Conservation (phyloP, 148 eudicot species). For the Rhododendron mucronatum region DNA sequence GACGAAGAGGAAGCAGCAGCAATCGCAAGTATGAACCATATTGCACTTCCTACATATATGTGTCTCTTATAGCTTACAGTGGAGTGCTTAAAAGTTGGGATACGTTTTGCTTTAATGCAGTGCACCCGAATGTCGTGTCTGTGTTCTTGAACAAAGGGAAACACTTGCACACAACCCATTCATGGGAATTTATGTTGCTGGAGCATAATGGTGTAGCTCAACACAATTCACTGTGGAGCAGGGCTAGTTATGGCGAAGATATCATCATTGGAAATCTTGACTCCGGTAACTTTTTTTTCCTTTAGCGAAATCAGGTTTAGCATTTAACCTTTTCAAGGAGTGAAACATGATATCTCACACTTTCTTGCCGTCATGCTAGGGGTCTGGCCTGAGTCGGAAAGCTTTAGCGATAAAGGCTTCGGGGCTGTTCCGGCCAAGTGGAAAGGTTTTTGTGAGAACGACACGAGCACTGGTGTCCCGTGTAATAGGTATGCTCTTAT, state of each 20-base stretch:
- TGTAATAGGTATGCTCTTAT: slow-evolving; percentile 47
- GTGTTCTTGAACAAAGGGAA: slow-evolving; percentile 41
- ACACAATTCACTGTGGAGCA: slow-evolving; percentile 30
- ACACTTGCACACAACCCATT: slow-evolving; percentile 58
- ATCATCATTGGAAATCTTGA: slow-evolving; percentile 67
- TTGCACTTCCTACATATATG: neutral
- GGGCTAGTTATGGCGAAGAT: slow-evolving; percentile 49
- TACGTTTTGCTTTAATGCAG: slow-evolving; percentile 19
- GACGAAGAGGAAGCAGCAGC: slow-evolving; percentile 51
- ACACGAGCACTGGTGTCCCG: slow-evolving; percentile 10
- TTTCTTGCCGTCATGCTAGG: slow-evolving; percentile 29
- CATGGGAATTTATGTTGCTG: slow-evolving; percentile 56
- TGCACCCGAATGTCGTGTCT: slow-evolving; percentile 51
- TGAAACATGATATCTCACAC: too few species aligned
- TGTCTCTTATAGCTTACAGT: neutral
- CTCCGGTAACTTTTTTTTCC: slow-evolving; percentile 32
- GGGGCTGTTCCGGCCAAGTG: slow-evolving; percentile 67
- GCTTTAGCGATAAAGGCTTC: slow-evolving; percentile 48
- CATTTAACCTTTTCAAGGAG: neutral
- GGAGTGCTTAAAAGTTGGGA: too few species aligned
- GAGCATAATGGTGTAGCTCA: slow-evolving; percentile 25
- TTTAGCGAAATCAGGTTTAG: neutral
- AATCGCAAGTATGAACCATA: slow-evolving; percentile 41
- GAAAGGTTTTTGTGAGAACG: slow-evolving; percentile 52
- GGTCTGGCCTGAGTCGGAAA: slow-evolving; percentile 75